Conservation (phyloP, 805 yeast species). For the Wickerhamomyces subpelliculosus region DNA sequence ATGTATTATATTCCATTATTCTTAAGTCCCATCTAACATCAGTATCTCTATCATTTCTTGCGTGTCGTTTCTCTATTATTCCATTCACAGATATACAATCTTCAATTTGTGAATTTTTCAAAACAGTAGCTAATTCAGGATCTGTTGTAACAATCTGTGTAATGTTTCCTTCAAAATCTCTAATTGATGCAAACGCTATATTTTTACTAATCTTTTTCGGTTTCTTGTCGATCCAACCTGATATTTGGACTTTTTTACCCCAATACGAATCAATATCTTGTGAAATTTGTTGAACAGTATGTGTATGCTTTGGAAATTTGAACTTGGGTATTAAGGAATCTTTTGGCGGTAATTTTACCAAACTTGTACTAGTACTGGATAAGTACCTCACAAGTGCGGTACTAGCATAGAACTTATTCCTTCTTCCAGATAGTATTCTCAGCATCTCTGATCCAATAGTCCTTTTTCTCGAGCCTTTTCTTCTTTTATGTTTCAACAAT, state of each 20-base stretch:
- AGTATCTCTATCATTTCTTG: constrained; percentile 11
- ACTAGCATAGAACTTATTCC: too few relatives aligned
- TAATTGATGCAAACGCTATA: constrained; percentile 62
- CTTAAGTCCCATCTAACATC: constrained; percentile 48
- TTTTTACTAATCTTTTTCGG: constrained; percentile 63
- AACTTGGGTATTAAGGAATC: constrained; percentile 3
- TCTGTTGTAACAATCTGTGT: constrained; percentile 49
- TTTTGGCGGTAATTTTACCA: constrained; percentile 1
- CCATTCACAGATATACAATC: constrained; percentile 71
- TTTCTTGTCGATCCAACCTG: constrained; percentile 81
- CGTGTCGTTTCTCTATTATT: constrained; percentile 28
- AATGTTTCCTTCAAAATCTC: constrained; percentile 66
- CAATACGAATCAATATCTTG: constrained; percentile 1
- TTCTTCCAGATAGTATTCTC: too few relatives aligned
- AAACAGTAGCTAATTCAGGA: constrained; percentile 26
- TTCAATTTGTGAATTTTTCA: constrained; percentile 55
- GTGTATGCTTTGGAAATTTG: constrained; percentile 19
- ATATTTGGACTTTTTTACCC: constrained; percentile 36
- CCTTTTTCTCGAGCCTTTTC: too few relatives aligned
- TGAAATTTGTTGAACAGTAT: constrained; percentile 10
- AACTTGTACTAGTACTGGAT: neutral
- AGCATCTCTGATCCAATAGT: too few relatives aligned
- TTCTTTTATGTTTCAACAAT: too few relatives aligned
- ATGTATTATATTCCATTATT: constrained; percentile 41
- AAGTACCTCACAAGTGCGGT: too few relatives aligned